A percentile compares a stretch with the other conserved stretches of the same genome.
phyloP scores from a whole-genome alignment of 2,329 filamentous ascomycete species.

The Verticillium tricorpus region DNA sequence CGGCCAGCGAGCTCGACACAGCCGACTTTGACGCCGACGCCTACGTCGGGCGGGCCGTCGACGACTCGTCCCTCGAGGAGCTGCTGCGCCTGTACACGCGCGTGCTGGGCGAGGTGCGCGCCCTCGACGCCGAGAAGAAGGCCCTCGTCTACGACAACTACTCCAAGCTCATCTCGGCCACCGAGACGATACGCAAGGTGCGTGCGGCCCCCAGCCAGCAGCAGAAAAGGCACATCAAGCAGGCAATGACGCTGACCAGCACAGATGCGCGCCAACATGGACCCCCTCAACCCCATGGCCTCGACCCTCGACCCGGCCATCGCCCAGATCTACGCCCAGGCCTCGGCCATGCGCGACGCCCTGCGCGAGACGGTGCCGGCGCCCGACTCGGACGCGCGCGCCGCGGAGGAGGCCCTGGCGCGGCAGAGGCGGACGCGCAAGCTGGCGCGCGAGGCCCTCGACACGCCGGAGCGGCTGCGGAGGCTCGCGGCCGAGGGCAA shows the following conservation, averaged over 20 bases:
- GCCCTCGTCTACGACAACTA: constrained; percentile 98
- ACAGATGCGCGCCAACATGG: constrained; percentile 76
- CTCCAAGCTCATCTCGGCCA: constrained; percentile 92
- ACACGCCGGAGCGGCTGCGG: constrained; percentile 55
- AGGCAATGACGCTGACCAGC: background rate
- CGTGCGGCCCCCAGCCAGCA: constrained; percentile 4
- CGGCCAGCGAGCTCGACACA: constrained; percentile 68
- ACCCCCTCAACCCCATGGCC: constrained; percentile 69
- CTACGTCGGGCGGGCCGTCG: constrained; percentile 60
- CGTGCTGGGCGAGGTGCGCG: constrained; percentile 75
- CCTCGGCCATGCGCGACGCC: constrained; percentile 48
- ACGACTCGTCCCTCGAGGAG: constrained; percentile 60
- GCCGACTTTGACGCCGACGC: constrained; percentile 67
- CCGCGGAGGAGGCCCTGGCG: constrained; percentile 26
- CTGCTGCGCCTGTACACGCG: constrained; percentile 67
- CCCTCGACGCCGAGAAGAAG: constrained; percentile 92
- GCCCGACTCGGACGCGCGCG: constrained; percentile 35
- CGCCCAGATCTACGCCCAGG: constrained; percentile 65
- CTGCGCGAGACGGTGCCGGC: constrained; percentile 43
- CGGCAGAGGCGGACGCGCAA: constrained; percentile 41
- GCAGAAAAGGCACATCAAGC: too few species aligned
- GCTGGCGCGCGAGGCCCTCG: constrained; percentile 59
- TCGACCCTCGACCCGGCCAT: constrained; percentile 71
- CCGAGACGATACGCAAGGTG: constrained; percentile 85
- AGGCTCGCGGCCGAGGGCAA: constrained; percentile 55